These are phyloP conservation scores for Macrolepiota albuminosa DNA, from an alignment of 768 basidiomycete species.

Conservation along the genomic window DNA sequence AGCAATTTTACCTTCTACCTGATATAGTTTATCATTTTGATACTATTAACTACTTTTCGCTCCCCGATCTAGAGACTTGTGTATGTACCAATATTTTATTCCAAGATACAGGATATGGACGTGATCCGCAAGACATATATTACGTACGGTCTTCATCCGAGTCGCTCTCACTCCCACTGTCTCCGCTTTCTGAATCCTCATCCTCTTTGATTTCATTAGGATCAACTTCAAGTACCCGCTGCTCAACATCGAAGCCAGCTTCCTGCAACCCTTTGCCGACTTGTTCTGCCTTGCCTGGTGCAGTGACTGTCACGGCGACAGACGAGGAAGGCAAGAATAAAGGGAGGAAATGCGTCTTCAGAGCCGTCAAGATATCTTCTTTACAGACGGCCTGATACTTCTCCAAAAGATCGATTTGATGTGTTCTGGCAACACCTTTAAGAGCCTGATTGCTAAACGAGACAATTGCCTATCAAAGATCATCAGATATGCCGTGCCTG, in stretches of 20 bases:
- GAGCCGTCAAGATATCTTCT: slow-evolving; percentile 64
- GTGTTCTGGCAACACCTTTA: slow-evolving; percentile 73
- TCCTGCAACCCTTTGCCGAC: slow-evolving; percentile 58
- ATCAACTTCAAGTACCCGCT: slow-evolving; percentile 60
- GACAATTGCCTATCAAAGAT: slow-evolving; percentile 52
- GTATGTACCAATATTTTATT: not conserved
- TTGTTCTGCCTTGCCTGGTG: slow-evolving; percentile 73
- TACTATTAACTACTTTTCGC: not conserved
- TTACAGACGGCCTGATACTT: slow-evolving; percentile 78
- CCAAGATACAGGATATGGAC: not conserved
- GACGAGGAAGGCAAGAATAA: slow-evolving; percentile 77
- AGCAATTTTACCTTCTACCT: slow-evolving; percentile 23
- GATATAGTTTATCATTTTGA: not conserved
- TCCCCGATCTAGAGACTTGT: not conserved
- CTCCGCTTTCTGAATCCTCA: slow-evolving; percentile 26
- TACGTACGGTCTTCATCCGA: slow-evolving; percentile 12
- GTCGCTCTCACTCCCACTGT: slow-evolving; percentile 27
- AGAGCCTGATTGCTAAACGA: slow-evolving; percentile 91
- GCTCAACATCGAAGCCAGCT: slow-evolving; percentile 78
- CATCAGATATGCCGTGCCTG: not conserved
- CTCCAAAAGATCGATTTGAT: slow-evolving; percentile 72
- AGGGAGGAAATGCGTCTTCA: slow-evolving; percentile 76
- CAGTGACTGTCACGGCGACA: slow-evolving; percentile 76
- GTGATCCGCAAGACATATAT: not conserved
- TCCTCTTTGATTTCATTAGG: slow-evolving; percentile 42